Conservation (phyloP, 306 rosid species). For the Oxytropis ochrocephala region DNA sequence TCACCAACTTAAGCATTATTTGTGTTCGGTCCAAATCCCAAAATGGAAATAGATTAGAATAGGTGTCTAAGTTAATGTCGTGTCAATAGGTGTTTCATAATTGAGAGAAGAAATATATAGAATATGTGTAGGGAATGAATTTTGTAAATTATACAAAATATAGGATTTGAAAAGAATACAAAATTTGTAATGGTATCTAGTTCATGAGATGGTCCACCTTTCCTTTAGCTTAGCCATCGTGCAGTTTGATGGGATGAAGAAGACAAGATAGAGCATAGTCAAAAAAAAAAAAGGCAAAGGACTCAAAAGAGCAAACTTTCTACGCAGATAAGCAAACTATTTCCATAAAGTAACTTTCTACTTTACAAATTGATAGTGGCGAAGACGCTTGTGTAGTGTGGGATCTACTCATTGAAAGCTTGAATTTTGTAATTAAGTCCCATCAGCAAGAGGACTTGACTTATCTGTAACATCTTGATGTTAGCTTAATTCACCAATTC, state of each 20-base stretch:
- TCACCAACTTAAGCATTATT: no score
- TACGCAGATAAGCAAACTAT: neutral
- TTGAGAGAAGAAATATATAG: no score
- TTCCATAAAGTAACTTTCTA: neutral
- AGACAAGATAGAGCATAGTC: neutral
- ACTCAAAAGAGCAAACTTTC: neutral
- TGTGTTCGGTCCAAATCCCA: no score
- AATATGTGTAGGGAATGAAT: no score
- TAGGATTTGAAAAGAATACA: no score
- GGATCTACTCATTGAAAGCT: neutral
- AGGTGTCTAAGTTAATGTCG: no score
- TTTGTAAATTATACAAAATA: no score
- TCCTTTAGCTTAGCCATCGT: no score
- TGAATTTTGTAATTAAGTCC: neutral
- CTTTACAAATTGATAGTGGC: neutral
- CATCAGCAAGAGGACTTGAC: neutral
- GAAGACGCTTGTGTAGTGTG: neutral
- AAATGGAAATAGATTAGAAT: no score
- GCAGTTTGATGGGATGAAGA: neutral
- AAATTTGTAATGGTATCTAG: no score
- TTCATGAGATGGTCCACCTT: no score
- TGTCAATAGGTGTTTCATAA: no score
- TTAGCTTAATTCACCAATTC: neutral
- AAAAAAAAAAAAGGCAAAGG: neutral
- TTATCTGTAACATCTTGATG: neutral